Percentiles rank a stretch among this genome's conserved stretches.
These are phyloP conservation scores for Clonostachys chloroleuca DNA, from an alignment of 2,329 filamentous ascomycete genomes.

Conservation along the genomic window DNA sequence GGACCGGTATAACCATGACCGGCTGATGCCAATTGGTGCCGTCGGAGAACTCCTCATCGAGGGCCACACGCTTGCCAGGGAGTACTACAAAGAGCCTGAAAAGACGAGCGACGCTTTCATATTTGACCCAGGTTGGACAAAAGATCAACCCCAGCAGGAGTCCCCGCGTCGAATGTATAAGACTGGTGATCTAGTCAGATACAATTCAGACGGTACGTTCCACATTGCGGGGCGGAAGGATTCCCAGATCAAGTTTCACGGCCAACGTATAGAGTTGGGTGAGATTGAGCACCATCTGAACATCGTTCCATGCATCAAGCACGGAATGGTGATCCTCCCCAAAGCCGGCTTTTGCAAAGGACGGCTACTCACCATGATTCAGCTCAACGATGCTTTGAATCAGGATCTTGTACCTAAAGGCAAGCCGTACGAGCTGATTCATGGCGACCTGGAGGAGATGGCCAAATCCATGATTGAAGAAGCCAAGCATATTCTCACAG, in stretches of 20 bases:
- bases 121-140: slow-evolving; percentile 1
- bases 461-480: slow-evolving; percentile 3
- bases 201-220: slow-evolving; percentile 31
- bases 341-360: slow-evolving; percentile 5
- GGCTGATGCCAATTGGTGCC: slow-evolving; percentile 19
- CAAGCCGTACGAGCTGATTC: slow-evolving; percentile 4
- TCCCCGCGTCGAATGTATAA: slow-evolving; percentile 21
- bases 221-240: slow-evolving; percentile 28
- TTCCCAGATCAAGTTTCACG: slow-evolving; percentile 23
- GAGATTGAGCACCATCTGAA: slow-evolving; percentile 21
- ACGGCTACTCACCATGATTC: background rate
- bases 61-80: slow-evolving; percentile 19
- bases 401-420: slow-evolving; percentile 3
- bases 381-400: background rate
- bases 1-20: slow-evolving; percentile 13
- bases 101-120: slow-evolving; percentile 48
- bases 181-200: slow-evolving; percentile 40
- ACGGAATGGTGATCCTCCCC: slow-evolving; percentile 5
- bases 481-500: slow-evolving; percentile 6
- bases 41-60: slow-evolving; percentile 29
- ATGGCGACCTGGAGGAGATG: slow-evolving; percentile 1
- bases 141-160: background rate
- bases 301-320: background rate
- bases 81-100: slow-evolving; percentile 45
- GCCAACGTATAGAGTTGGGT: slow-evolving; percentile 22